Evolutionary conservation across 169 alveolate genomes (phyloP), one percentile per base, ranked within the genome.

Genomic region (Blepharisma undulans): DNA sequence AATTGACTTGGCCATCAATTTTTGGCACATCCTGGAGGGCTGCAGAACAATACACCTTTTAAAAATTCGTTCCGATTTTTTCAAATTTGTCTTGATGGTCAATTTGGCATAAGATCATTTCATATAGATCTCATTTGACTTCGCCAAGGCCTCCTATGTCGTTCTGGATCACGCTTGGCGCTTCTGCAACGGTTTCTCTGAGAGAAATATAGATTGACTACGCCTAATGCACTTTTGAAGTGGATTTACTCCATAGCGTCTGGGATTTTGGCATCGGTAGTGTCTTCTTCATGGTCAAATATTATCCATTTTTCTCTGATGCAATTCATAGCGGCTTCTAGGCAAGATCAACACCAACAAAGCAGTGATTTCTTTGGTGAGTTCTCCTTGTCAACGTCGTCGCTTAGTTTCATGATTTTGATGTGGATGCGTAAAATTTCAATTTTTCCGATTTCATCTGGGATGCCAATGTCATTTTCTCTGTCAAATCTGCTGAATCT

Each of bases 21-120:
- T 95, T 99, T 99, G 90, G 99, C 99, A 94, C 99, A 99, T 71
- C 99, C 99, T 78, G 99, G 99, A 21, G 99, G 99, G 18, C 99
- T 99, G 95, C 99, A 99, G 97, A 99, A 99, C 29, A 99, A 95
- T 27, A 99, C 99, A 8, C 99, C 99, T 34, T 99, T 97, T 27
- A 97, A 80, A 99, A 99, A 76, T 98, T 94, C 99, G 99, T 98
- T 76, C 99, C 99, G 88, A 98, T 98, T 93, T 98, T 98, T 93
- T 98, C 99, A 96, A 98, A 99, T 96, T 99, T 99, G 93, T 99
- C 99, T 22, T 99, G 99, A 93, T 99, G 99, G 87, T 99, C 99
- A 90, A 98, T 97, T 33, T 99, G 99, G 95, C 98, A 99, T 66
- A 99, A 96, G 74, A 99, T 99, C 99, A 99, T 98, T 94, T 99